A percentile compares a stretch with the other conserved stretches of the same genome.
Evolutionary conservation across 352 stramenopile genomes (phyloP).

Genomic region (Saprolegnia parasitica): DNA sequence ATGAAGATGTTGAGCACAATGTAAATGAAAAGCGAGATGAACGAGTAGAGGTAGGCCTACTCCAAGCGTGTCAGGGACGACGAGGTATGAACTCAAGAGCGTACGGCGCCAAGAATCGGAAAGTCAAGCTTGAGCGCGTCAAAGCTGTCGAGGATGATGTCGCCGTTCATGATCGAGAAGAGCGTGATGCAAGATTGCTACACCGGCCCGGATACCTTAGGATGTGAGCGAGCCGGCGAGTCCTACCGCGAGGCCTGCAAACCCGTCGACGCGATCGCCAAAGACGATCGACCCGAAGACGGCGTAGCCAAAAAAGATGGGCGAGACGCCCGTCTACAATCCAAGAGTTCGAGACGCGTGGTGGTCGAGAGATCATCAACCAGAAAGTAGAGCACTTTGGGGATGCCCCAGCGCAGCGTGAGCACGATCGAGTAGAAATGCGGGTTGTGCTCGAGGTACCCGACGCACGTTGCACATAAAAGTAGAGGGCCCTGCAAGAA

Average conservation of each 20-base stretch:
- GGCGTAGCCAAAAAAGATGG: constrained; percentile 84
- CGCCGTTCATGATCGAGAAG: constrained; percentile 88
- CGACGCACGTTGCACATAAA: constrained; percentile 78
- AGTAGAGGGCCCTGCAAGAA: constrained; percentile 49
- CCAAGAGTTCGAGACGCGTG: background rate
- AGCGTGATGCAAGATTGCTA: constrained; percentile 49
- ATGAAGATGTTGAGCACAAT: constrained; percentile 92
- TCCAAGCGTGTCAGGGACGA: background rate
- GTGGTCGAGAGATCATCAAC: constrained; percentile 27
- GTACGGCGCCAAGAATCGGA: constrained; percentile 52
- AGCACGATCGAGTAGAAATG: constrained; percentile 89
- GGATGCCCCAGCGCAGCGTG: constrained; percentile 73
- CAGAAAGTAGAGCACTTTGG: constrained; percentile 83
- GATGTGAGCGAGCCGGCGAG: constrained; percentile 46
- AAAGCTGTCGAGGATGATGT: constrained; percentile 89
- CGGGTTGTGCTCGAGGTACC: constrained; percentile 84
- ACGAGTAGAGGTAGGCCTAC: constrained; percentile 74
- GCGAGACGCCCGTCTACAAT: constrained; percentile 56
- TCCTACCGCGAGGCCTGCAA: constrained; percentile 42
- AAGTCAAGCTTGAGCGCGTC: constrained; percentile 71
- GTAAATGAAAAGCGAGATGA: constrained; percentile 91
- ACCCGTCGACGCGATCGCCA: constrained; percentile 68
- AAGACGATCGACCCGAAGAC: constrained; percentile 89
- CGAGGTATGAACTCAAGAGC: background rate
- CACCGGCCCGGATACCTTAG: background rate